Percentiles rank a stretch among this genome's conserved stretches.
Conservation (phyloP, 2,329 filamentous ascomycete genomes). For the Emmonsia crescens region DNA sequence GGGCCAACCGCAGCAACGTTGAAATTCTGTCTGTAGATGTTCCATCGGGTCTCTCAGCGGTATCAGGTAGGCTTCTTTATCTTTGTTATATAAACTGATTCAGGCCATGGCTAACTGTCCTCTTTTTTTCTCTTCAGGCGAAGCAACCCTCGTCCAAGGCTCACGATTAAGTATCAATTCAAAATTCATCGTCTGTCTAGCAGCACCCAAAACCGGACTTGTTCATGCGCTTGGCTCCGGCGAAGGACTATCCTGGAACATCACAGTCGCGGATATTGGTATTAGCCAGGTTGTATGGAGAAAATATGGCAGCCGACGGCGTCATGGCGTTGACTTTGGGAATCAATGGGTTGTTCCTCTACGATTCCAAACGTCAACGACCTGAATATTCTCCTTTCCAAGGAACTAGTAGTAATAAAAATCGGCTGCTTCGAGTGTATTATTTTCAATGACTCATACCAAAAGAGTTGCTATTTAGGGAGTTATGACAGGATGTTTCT, state of each 20-base stretch:
- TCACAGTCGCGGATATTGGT: constrained; percentile 80
- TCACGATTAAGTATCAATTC: constrained; percentile 69
- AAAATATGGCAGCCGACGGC: constrained; percentile 67
- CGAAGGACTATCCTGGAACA: constrained; percentile 52
- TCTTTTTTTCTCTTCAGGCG: constrained; percentile 27
- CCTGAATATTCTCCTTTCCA: constrained; percentile 9
- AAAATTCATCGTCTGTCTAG: constrained; percentile 73
- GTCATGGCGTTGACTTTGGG: constrained; percentile 80
- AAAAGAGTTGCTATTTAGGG: not conserved
- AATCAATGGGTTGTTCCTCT: constrained; percentile 74
- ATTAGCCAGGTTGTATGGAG: constrained; percentile 74
- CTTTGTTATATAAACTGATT: not conserved
- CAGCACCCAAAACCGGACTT: constrained; percentile 75
- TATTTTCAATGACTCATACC: not conserved
- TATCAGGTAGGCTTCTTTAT: constrained; percentile 50
- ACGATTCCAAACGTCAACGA: constrained; percentile 29
- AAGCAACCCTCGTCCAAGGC: constrained; percentile 54
- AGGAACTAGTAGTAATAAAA: not conserved
- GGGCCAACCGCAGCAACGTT: constrained; percentile 80
- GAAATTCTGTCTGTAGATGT: constrained; percentile 81
- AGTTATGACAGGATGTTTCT: not conserved
- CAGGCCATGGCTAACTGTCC: not conserved
- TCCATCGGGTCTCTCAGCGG: constrained; percentile 76
- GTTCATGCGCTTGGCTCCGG: constrained; percentile 61
- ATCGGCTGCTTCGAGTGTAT: not conserved